phyloP scores from a whole-genome alignment of 208 protist species.

The Leishmania braziliensis region DNA sequence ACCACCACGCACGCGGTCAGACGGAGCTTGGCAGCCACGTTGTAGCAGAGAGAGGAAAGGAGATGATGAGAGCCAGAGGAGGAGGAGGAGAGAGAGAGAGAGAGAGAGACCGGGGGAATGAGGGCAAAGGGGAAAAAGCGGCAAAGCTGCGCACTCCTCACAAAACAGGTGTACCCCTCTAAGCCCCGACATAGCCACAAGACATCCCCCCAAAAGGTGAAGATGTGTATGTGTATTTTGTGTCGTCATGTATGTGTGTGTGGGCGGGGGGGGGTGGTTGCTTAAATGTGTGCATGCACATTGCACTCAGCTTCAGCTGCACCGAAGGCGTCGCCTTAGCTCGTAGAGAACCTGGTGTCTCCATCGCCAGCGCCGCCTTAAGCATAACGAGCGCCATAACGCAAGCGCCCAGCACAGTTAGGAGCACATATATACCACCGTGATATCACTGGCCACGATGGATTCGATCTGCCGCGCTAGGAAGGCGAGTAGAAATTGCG shows the following conservation, averaged over 20 bases:
- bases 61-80: neutral
- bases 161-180: neutral
- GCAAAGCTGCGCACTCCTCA: neutral
- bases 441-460: neutral
- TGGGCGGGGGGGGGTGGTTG: no score
- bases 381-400: neutral
- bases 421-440: neutral
- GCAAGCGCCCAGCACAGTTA: neutral
- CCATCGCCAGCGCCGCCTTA: neutral
- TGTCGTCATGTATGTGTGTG: neutral
- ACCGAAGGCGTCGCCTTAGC: neutral
- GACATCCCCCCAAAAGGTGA: neutral
- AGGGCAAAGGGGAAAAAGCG: neutral
- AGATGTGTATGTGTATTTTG: neutral
- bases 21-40: neutral
- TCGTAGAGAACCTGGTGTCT: neutral
- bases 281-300: neutral
- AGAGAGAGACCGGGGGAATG: neutral
- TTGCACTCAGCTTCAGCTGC: neutral
- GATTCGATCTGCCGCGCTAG: neutral
- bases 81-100: neutral
- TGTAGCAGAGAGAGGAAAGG: conserved; percentile 6
- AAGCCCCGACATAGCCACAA: neutral
- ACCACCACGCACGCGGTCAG: neutral
- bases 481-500: neutral